These are phyloP conservation scores for Cyclotella kingstonii DNA, from an alignment of 108 stramenopile species.

Conservation along the genomic window DNA sequence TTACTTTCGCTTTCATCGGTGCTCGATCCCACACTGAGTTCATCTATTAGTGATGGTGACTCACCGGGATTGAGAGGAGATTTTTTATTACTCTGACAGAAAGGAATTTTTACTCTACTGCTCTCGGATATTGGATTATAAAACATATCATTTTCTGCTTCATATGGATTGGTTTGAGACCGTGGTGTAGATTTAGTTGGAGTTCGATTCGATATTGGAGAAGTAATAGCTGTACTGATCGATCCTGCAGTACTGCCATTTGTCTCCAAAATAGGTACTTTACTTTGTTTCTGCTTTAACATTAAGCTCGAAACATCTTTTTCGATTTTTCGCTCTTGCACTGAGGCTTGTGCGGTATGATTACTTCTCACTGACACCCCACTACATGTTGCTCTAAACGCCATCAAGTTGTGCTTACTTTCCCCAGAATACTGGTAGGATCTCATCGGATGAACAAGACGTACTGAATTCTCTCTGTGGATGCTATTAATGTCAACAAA, in stretches of 20 bases:
- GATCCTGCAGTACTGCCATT: slow-evolving; percentile 39
- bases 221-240: slow-evolving; percentile 37
- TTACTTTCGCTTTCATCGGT: slow-evolving; percentile 10
- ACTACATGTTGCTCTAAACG: slow-evolving; percentile 43
- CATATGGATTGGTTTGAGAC: background rate
- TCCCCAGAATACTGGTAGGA: slow-evolving; percentile 3
- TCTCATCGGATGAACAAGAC: slow-evolving; percentile 3
- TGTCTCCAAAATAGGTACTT: slow-evolving; percentile 10
- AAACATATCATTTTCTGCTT: background rate
- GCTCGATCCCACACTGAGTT: slow-evolving; percentile 51
- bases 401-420: slow-evolving; percentile 49
- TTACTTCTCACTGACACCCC: slow-evolving; percentile 16
- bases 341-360: background rate
- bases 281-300: too few relatives aligned
- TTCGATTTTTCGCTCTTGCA: too few relatives aligned
- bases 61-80: slow-evolving; percentile 9
- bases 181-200: slow-evolving; percentile 11
- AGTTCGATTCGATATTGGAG: slow-evolving; percentile 41
- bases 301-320: too few relatives aligned
- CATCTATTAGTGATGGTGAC: slow-evolving; percentile 44
- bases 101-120: background rate
- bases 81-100: background rate
- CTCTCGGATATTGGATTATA: background rate
- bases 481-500: too few relatives aligned
- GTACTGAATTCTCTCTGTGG: too few relatives aligned